Percentiles rank a stretch among this genome's conserved stretches.
These are phyloP conservation scores for Coemansia sp. DNA, from an alignment of 192 early-diverging fungal species.

Conservation along the genomic window DNA sequence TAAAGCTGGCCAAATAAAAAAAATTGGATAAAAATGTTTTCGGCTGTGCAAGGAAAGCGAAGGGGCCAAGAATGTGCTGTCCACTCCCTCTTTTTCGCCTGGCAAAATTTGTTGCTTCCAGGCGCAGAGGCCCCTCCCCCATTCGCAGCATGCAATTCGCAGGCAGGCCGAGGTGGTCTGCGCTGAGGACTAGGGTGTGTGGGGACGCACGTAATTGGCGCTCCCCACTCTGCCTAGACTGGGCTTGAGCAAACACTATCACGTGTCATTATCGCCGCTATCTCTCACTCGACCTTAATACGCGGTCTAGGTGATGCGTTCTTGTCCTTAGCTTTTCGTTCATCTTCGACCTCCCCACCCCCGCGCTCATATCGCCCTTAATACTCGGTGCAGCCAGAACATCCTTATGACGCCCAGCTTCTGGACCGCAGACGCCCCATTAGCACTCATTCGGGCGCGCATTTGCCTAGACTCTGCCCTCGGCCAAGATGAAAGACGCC, in stretches of 20 bases:
- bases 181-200: background rate
- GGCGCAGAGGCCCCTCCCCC: background rate
- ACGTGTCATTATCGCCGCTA: background rate
- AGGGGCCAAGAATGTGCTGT: conserved; percentile 1
- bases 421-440: conserved; percentile 52
- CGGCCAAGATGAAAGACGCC: background rate
- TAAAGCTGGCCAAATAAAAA: background rate
- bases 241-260: background rate
- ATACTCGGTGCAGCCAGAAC: background rate
- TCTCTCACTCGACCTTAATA: background rate
- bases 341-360: too few relatives aligned
- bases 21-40: background rate
- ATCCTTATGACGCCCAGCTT: conserved; percentile 34
- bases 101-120: background rate
- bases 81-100: background rate
- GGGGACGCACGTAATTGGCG: conserved; percentile 3
- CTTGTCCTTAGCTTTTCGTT: background rate
- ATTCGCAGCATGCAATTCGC: background rate
- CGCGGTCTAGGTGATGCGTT: background rate
- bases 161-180: background rate
- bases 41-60: background rate
- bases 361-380: background rate
- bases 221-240: background rate
- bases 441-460: conserved; percentile 31
- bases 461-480: conserved; percentile 14